These are phyloP conservation scores for Ophiostoma sp. DNA, from an alignment of 2,329 filamentous ascomycete species.

Conservation along the genomic window DNA sequence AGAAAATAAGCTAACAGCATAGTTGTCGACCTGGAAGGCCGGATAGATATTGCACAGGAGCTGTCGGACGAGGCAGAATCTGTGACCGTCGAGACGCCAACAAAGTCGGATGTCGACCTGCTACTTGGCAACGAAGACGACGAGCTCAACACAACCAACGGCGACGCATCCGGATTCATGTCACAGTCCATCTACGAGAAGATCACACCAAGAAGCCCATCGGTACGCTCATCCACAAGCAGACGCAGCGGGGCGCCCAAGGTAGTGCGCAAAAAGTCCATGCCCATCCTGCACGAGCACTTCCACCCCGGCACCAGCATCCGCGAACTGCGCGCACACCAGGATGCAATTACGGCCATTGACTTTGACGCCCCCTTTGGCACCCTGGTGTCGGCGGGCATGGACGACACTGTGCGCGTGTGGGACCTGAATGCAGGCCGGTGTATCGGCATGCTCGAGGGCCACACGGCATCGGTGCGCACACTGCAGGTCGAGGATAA, in stretches of 20 bases:
- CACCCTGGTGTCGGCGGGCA: slow-evolving; percentile 82
- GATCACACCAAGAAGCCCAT: slow-evolving; percentile 56
- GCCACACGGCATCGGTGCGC: slow-evolving; percentile 89
- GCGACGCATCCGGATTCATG: slow-evolving; percentile 62
- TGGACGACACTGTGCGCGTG: slow-evolving; percentile 90
- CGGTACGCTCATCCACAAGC: slow-evolving; percentile 38
- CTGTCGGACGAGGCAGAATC: slow-evolving; percentile 55
- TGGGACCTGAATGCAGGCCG: slow-evolving; percentile 94
- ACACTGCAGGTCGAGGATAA: slow-evolving; percentile 93
- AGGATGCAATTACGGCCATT: slow-evolving; percentile 78
- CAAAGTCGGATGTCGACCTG: slow-evolving; percentile 50
- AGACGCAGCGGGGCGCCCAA: slow-evolving; percentile 34
- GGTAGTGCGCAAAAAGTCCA: slow-evolving; percentile 68
- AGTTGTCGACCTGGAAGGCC: slow-evolving; percentile 60
- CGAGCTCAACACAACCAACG: slow-evolving; percentile 23
- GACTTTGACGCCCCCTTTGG: slow-evolving; percentile 98
- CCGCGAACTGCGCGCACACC: slow-evolving; percentile 81
- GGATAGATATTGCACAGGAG: slow-evolving; percentile 57
- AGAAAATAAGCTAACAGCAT: slow-evolving; percentile 32
- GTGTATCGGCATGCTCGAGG: slow-evolving; percentile 86
- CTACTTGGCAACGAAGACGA: slow-evolving; percentile 47
- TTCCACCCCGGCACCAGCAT: slow-evolving; percentile 86
- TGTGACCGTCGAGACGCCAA: slow-evolving; percentile 48
- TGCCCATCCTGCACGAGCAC: slow-evolving; percentile 93
- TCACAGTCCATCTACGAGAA: slow-evolving; percentile 97